Percentiles rank a stretch among this genome's conserved stretches.
These are phyloP conservation scores for Thelonectria rubi DNA, from an alignment of 2,329 filamentous ascomycete species.

Conservation along the genomic window DNA sequence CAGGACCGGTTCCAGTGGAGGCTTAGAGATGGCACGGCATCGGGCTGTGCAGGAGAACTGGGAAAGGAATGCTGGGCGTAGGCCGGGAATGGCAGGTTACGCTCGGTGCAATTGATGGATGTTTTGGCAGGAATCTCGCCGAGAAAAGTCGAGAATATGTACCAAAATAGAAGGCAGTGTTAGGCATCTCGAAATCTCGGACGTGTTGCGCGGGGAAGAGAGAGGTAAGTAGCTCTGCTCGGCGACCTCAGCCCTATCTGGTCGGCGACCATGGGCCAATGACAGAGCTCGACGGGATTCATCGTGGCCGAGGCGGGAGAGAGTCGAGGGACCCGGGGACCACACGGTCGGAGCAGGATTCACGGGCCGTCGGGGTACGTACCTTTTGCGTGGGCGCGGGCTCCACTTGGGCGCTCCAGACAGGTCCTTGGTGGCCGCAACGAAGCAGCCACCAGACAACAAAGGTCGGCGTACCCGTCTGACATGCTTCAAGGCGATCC, in stretches of 20 bases:
- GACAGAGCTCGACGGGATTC: neutral
- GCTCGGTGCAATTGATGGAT: neutral
- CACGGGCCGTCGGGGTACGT: slow-evolving; percentile 17
- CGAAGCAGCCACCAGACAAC: neutral
- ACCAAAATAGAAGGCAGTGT: neutral
- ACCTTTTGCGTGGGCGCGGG: neutral
- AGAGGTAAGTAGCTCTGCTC: neutral
- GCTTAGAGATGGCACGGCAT: neutral
- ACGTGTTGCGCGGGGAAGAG: neutral
- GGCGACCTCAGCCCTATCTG: slow-evolving; percentile 12
- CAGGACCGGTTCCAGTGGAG: neutral
- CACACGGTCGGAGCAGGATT: neutral
- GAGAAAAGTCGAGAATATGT: neutral
- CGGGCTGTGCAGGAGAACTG: neutral
- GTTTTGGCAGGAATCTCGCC: neutral
- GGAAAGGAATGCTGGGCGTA: too few relatives aligned
- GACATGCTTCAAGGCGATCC: slow-evolving; percentile 11
- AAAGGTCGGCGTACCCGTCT: slow-evolving; percentile 8
- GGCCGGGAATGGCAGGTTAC: neutral
- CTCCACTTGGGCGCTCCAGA: neutral
- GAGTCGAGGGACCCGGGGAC: slow-evolving; percentile 5
- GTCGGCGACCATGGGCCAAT: slow-evolving; percentile 17
- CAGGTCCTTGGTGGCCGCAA: neutral
- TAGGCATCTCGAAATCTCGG: neutral
- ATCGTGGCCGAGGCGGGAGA: neutral